Base-by-base conservation (phyloP, 2,329 filamentous ascomycete species). In the Diplodia scrobiculata region DNA sequence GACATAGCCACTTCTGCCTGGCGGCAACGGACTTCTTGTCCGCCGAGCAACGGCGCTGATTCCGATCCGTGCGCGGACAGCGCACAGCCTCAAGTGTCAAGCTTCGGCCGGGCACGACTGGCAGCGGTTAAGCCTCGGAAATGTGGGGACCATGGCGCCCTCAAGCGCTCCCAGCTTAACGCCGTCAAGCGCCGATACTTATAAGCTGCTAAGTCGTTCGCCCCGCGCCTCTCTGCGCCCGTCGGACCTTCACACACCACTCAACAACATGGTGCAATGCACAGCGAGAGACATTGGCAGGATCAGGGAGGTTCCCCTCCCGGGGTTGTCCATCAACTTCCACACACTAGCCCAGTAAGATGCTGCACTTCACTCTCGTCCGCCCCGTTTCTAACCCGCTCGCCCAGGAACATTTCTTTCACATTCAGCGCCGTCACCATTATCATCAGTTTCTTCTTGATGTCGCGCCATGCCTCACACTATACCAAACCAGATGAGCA, bases 401-500 rank as follows among this genome's bases (percentile, higher is more conserved):
- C 3, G 7, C 3, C 19, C n/a, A 65, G 62, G 25, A 53, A 84
- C 58, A 73, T 87, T 45, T 82, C 80, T 36, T 83, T 81, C 13
- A 77, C 79, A 17, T 87, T 87, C 72, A 82, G 81, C 48, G 69
- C 83, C 32, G 74, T 86, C 48, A 81, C 85, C 2, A 76, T 83
- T 36, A 66, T 78, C 10, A 75, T 86, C 41, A 83, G 85, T 25
- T 78, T 84, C 38, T 82, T 79, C 69, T 76, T 87, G 58, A 84
- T 88, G 65, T 77, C 83, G 69, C 78, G 79, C 68, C 86, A 88
- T 77, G 84, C 84, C 2, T 83, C 79, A 11, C 85, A 87, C 72
- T 88, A 88, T 76, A 79, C 82, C 67, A 83, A 82, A 72, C 85
- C 85, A 6, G 80, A 79, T 68, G 84, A 88, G 73, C 86, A 88